Evolutionary conservation across 805 yeast genomes (phyloP), one percentile per base, ranked within the genome.

Genomic region (Hanseniaspora jakobsenii): DNA sequence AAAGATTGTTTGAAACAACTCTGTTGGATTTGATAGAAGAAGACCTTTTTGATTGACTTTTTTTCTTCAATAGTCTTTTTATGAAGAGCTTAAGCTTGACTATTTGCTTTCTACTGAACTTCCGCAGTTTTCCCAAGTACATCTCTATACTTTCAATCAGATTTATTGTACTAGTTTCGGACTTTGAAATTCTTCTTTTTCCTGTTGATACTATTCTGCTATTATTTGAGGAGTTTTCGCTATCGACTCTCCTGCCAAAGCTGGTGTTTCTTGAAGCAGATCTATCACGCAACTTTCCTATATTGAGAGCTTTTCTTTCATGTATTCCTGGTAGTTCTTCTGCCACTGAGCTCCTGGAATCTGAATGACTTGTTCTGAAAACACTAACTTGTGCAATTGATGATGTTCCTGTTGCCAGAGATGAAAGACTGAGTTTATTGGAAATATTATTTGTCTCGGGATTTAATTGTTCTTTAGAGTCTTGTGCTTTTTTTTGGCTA

Each of bases 241-340:
- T 18, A 30, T 16, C 30, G 22, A 49, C 40, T 45, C 48, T 55
- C 45, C 51, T 61, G 29, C 52, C 49, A 64, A 45, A 2, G 58
- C 55, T 9, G 50, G 34, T 40, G 62, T 56, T 55, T 63, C 51
- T 23, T 50, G 55, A 24, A 47, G 57, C 21, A 60, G 36, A 37
- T 49, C 51, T n/a, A 44, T 53, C 28, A 51, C 57, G 18, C 59
- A 50, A 13, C 51, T 53, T 6, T 48, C 38, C 13, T 62, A 65
- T 39, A 59, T 27, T 17, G 44, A 39, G 12, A 53, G 52, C 22
- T 14, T 38, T 36, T 19, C 14, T 14, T 30, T 43, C 41, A 24
- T n/a, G 23, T 3, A 19, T 7, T 6, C 22, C 36, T n/a, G n/a
- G n/a, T n/a, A n/a, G n/a, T n/a, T n/a, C n/a, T n/a, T n/a, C n/a